phyloP scores from a whole-genome alignment of 192 early-diverging fungal species.

The Umbelopsis ramanniana region DNA sequence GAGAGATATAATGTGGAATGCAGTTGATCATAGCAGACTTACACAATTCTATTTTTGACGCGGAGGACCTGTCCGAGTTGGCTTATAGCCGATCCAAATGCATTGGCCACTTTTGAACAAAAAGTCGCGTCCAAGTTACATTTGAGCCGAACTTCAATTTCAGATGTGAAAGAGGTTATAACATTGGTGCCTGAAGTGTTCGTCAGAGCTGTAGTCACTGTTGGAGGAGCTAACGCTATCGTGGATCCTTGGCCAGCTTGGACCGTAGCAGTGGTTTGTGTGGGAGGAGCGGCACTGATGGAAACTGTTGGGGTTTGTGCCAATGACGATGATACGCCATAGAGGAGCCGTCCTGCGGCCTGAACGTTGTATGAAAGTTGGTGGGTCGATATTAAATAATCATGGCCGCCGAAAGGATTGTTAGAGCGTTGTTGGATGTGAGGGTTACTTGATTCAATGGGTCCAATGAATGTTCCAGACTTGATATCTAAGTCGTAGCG shows the following conservation, averaged over 20 bases:
- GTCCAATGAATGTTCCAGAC: not conserved
- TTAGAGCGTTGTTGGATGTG: not conserved
- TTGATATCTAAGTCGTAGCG: not conserved
- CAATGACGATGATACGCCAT: conserved; percentile 9
- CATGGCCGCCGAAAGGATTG: not conserved
- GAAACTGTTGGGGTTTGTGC: not conserved
- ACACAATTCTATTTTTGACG: conserved; percentile 34
- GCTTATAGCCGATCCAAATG: conserved; percentile 26
- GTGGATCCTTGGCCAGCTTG: conserved; percentile 10
- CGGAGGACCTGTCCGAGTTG: conserved; percentile 31
- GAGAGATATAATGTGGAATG: too few relatives aligned
- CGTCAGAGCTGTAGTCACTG: not conserved
- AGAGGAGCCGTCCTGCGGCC: conserved; percentile 2
- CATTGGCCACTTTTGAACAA: conserved; percentile 32
- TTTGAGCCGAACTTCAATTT: conserved; percentile 11
- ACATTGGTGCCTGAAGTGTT: not conserved
- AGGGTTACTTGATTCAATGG: not conserved
- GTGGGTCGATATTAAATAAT: not conserved
- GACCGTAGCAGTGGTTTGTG: not conserved
- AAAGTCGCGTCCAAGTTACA: conserved; percentile 31
- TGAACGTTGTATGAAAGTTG: not conserved
- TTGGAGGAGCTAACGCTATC: conserved; percentile 2
- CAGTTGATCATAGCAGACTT: conserved; percentile 12
- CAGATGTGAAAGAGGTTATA: conserved; percentile 1
- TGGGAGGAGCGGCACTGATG: not conserved